Evolutionary conservation across 768 basidiomycete genomes (phyloP), one percentile per base, ranked within the genome.

Genomic region (Amanita muscaria): DNA sequence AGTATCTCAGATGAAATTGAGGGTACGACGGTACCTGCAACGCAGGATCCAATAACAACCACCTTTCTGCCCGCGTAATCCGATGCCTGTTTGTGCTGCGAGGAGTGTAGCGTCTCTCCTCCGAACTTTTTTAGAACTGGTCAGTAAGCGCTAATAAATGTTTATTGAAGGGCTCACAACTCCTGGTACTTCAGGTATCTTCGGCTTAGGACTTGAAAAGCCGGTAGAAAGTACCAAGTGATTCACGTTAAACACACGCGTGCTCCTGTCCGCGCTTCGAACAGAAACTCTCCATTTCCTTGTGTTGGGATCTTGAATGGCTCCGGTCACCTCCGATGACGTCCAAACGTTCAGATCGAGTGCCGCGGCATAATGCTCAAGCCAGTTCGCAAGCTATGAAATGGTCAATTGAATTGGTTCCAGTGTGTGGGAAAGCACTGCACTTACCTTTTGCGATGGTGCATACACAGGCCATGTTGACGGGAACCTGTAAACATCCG

Each of bases 311-410:
- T 71, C 52, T 58, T 69, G 69, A 1, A 51, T 52, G 10, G 69
- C 59, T 23, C 56, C 62, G n/a, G 52, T 58, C 18, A 77, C 64
- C 12, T 51, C 63, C 0, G 75, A 64, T 0, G 75, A 72, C 0
- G 72, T 76, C 83, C 80, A 83, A 8, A 79, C 71, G 46, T 80
- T 73, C 31, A 85, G 57, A 44, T 83, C 82, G 25, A 82, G 64
- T 2, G 67, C 56, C 3, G 73, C 64, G 0, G 74, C 79, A 48
- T 83, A 85, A 4, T 61, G 63, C 54, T 84, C 81, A 12, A 83
- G 60, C 76, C 78, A 84, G 49, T 77, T 74, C 1, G 73, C 81
- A 15, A 84, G 66, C 74, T 79, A 41, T 5, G 8, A 25, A 49
- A 5, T 33, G 19, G 37, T 22, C 8, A 18, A 24, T 64, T 59